Evolutionary conservation across 108 stramenopile species (phyloP).

Genomic region (Cyclostephanos invisitatus): DNA sequence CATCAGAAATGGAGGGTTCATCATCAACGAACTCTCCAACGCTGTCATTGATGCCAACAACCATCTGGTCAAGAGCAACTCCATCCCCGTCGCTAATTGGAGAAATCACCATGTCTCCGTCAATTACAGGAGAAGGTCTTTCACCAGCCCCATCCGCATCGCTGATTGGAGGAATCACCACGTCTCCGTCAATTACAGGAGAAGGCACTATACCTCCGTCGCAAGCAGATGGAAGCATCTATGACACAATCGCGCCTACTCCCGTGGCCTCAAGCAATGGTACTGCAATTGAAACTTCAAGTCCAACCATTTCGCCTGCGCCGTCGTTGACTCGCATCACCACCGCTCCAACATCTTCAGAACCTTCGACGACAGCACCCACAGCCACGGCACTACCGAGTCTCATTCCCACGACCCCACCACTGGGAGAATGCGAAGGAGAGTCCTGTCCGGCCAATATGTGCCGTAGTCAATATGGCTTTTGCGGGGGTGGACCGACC

Average conservation of each 20-base stretch:
- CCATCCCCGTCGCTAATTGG: background rate
- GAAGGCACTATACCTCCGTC: conserved; percentile 8
- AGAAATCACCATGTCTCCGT: background rate
- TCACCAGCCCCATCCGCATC: background rate
- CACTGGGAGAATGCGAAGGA: conserved; percentile 41
- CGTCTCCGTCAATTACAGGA: background rate
- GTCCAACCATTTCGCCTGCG: background rate
- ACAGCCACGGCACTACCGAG: conserved; percentile 15
- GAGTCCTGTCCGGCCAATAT: conserved; percentile 35
- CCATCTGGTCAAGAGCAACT: conserved; percentile 4
- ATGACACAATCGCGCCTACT: conserved; percentile 7
- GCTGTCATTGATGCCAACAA: background rate
- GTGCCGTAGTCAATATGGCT: conserved; percentile 40
- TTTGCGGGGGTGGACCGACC: conserved; percentile 35
- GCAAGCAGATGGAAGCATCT: background rate
- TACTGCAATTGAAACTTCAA: background rate
- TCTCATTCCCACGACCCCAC: conserved; percentile 38
- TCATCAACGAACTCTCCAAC: conserved; percentile 3
- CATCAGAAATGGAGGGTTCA: background rate
- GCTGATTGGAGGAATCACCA: background rate
- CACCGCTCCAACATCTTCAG: conserved; percentile 3
- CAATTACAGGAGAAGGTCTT: too few relatives aligned
- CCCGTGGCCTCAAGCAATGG: background rate
- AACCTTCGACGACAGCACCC: conserved; percentile 4
- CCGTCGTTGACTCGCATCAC: background rate